Evolutionary conservation across 306 rosid species (phyloP).

Genomic region (Inga leiocalycina): DNA sequence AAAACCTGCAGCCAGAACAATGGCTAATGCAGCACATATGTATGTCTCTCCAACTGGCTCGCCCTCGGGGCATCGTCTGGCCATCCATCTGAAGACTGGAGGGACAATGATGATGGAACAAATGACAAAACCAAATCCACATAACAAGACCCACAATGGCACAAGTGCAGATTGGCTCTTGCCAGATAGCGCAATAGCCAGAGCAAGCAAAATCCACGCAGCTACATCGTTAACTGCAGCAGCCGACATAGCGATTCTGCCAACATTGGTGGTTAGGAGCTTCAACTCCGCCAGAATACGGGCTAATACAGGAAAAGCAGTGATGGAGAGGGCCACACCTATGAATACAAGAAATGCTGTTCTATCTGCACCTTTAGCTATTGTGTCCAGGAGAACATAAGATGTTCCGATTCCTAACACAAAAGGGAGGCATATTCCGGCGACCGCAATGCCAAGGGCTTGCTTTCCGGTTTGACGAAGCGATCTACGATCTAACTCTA

Average conservation of each 20-base stretch:
- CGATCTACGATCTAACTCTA: slow-evolving; percentile 72
- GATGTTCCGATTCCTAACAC: slow-evolving; percentile 82
- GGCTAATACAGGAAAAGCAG: slow-evolving; percentile 88
- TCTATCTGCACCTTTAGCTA: slow-evolving; percentile 62
- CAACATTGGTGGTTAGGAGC: slow-evolving; percentile 78
- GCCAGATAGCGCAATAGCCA: slow-evolving; percentile 82
- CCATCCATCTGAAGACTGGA: slow-evolving; percentile 69
- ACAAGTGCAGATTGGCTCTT: slow-evolving; percentile 55
- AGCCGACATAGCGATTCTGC: slow-evolving; percentile 87
- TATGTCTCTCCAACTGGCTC: slow-evolving; percentile 71
- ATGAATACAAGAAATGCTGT: slow-evolving; percentile 73
- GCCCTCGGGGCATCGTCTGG: slow-evolving; percentile 66
- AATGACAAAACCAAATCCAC: slow-evolving; percentile 62
- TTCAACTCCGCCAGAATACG: slow-evolving; percentile 89
- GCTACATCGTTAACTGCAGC: slow-evolving; percentile 92
- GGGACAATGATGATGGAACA: slow-evolving; percentile 45
- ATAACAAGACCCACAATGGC: slow-evolving; percentile 75
- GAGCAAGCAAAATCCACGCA: slow-evolving; percentile 94
- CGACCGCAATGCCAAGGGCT: slow-evolving; percentile 67
- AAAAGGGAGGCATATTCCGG: slow-evolving; percentile 81
- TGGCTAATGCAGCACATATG: slow-evolving; percentile 67
- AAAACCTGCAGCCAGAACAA: slow-evolving; percentile 82
- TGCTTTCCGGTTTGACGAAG: slow-evolving; percentile 65
- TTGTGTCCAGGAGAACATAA: slow-evolving; percentile 55
- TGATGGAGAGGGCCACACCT: slow-evolving; percentile 91